These are phyloP conservation scores for Hapsidospora chrysogenum DNA, from an alignment of 495 filamentous ascomycete genomes.

Conservation along the genomic window DNA sequence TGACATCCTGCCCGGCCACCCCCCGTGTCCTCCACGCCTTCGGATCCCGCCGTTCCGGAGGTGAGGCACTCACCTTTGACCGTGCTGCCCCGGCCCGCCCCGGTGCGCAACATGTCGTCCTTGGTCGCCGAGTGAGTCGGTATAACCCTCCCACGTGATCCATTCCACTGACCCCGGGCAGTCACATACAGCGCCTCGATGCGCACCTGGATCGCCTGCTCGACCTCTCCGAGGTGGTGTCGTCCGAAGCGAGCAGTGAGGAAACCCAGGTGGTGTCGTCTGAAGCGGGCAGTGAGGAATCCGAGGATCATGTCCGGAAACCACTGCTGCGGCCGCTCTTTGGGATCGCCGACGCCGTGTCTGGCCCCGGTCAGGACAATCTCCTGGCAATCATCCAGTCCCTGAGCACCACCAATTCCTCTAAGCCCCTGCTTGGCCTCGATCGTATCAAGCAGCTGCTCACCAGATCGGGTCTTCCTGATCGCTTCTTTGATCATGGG, in stretches of 20 bases:
- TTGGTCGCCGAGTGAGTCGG: no score
- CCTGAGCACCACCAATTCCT: slow-evolving; percentile 48
- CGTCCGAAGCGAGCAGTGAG: slow-evolving; percentile 10
- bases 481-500: slow-evolving; percentile 1
- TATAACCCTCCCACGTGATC: no score
- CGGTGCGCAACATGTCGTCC: no score
- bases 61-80: no score
- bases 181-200: slow-evolving; percentile 67
- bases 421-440: slow-evolving; percentile 31
- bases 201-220: slow-evolving; percentile 58
- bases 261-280: slow-evolving; percentile 8
- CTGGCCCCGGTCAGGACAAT: slow-evolving; percentile 24
- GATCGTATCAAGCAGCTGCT: slow-evolving; percentile 41
- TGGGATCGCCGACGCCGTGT: slow-evolving; percentile 5
- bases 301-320: slow-evolving; percentile 4
- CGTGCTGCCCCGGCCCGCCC: no score
- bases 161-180: no score
- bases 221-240: slow-evolving; percentile 7
- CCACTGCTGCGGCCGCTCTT: no score
- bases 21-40: no score
- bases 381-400: slow-evolving; percentile 49
- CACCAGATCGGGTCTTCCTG: slow-evolving; percentile 33
- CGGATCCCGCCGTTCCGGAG: no score
- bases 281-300: slow-evolving; percentile 10
- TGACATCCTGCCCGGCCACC: no score